Base-by-base conservation (phyloP, 768 basidiomycete species). In the Podaxis sp. region DNA sequence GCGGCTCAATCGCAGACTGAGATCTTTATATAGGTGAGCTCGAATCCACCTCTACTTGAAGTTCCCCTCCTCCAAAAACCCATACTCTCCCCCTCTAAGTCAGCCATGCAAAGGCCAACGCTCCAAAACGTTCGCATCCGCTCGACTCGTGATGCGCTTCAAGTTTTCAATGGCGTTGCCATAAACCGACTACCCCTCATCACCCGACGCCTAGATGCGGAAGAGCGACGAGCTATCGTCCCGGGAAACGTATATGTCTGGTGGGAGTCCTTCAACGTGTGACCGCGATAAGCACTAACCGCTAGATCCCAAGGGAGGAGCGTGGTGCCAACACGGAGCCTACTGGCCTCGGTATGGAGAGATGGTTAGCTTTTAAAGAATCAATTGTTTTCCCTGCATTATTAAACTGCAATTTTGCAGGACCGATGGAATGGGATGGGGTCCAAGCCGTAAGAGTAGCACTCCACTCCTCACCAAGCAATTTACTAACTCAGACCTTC, bases 171-270 rank as follows among this genome's bases (percentile, higher is more conserved):
- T 70, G 92, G 85, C 54, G 91, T 93, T 56, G 87, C 89, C 10
- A 80, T 80, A 64, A 82, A 86, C 68, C 71, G 79, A 60, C 79
- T 93, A 48, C 89, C 90, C 53, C 82, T 93, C 70, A 91, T 92
- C 70, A 90, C 88, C 22, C 85, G 91, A 60, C 87, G 91, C 7
- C 83, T 94, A 67, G 91, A 93, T 71, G 88, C 88, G 49, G 90
- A 93, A 71, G 91, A 93, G 73, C 84, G 91, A 46, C 80, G 87
- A 52, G 84, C 84, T 17, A 89, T 94, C 68, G 67, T 80, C 17
- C 83, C 91, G 0, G 91, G 91, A 26, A 90, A 90, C 67, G 89
- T 93, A 24, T 93, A 92, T 67, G 89, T 93, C 64, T 94, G 92
- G 80, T 80, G 61, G 61, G 77, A 69, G 37, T 20, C 48, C 38